A percentile compares a stretch with the other conserved stretches of the same genome.
These are phyloP conservation scores for Copromyces sp. DNA, from an alignment of 495 filamentous ascomycete species.

Conservation along the genomic window DNA sequence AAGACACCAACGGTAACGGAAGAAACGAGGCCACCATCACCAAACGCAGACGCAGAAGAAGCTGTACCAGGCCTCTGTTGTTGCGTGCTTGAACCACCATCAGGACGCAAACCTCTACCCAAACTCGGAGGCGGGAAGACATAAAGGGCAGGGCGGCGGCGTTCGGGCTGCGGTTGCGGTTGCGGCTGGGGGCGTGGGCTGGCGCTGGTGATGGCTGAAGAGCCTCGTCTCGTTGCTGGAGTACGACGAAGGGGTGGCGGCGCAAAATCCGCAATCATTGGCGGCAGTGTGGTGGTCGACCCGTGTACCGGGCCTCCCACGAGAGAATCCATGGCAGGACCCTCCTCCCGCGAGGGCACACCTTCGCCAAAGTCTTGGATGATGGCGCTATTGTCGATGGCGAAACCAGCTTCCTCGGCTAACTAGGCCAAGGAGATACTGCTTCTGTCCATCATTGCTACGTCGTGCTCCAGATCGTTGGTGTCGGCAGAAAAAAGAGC, in stretches of 20 bases:
- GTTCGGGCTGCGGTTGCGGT: not conserved
- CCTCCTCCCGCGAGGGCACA: not conserved
- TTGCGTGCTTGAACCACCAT: not conserved
- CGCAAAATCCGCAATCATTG: not conserved
- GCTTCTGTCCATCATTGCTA: not conserved
- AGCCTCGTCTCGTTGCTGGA: not conserved
- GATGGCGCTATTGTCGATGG: not conserved
- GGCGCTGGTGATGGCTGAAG: not conserved
- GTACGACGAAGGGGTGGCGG: not conserved
- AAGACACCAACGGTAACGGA: not conserved
- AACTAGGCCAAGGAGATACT: not conserved
- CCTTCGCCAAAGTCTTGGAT: not conserved
- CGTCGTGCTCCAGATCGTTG: not conserved
- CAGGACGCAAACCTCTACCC: not conserved
- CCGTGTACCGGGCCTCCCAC: not conserved
- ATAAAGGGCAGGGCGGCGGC: not conserved
- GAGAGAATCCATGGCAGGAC: not conserved
- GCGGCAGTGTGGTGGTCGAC: not conserved
- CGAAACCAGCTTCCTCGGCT: not conserved
- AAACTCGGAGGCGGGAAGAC: not conserved
- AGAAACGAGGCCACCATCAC: not conserved
- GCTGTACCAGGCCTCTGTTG: not conserved
- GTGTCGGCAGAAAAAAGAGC: not conserved
- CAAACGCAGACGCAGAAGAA: not conserved
- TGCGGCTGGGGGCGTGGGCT: not conserved